Percentiles rank a stretch among this genome's conserved stretches.
Evolutionary conservation across 495 filamentous ascomycete species (phyloP).

Genomic region (Neurospora terricola): DNA sequence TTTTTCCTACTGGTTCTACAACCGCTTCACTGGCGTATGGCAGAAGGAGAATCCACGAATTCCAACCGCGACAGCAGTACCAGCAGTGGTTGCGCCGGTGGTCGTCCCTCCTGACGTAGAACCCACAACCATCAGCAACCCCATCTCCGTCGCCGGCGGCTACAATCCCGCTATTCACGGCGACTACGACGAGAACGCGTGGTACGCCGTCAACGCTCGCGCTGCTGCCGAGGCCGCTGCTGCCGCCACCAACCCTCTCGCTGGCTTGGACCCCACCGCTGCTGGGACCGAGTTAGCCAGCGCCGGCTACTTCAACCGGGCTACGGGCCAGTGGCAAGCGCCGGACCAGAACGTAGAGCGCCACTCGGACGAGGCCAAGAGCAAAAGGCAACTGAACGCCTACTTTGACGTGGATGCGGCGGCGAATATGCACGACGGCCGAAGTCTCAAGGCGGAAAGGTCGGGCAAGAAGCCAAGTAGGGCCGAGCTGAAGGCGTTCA

Average conservation of each 20-base stretch:
- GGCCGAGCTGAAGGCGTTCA: constrained; percentile 67
- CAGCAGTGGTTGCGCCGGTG: constrained; percentile 21
- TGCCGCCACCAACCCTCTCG: constrained; percentile 1
- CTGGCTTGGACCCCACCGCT: constrained; percentile 8
- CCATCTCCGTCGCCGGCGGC: constrained; percentile 43
- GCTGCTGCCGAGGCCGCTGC: constrained; percentile 17
- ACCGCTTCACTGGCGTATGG: constrained; percentile 61
- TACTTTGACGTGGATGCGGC: constrained; percentile 98
- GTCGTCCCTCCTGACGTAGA: constrained; percentile 21
- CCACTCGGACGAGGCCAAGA: constrained; percentile 88
- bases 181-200: constrained; percentile 85
- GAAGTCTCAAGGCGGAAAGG: constrained; percentile 84
- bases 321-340: constrained; percentile 80
- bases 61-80: constrained; percentile 27
- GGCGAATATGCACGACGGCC: constrained; percentile 85
- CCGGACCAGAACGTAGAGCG: constrained; percentile 42
- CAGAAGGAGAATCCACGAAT: constrained; percentile 91
- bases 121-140: constrained; percentile 16
- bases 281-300: constrained; percentile 47
- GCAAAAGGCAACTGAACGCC: constrained; percentile 78
- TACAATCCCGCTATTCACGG: constrained; percentile 97
- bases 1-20: constrained; percentile 81
- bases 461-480: constrained; percentile 80
- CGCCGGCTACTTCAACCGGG: constrained; percentile 78
- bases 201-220: constrained; percentile 60